phyloP scores from a whole-genome alignment of 2,329 filamentous ascomycete species.

The Penicillium verrucosum region DNA sequence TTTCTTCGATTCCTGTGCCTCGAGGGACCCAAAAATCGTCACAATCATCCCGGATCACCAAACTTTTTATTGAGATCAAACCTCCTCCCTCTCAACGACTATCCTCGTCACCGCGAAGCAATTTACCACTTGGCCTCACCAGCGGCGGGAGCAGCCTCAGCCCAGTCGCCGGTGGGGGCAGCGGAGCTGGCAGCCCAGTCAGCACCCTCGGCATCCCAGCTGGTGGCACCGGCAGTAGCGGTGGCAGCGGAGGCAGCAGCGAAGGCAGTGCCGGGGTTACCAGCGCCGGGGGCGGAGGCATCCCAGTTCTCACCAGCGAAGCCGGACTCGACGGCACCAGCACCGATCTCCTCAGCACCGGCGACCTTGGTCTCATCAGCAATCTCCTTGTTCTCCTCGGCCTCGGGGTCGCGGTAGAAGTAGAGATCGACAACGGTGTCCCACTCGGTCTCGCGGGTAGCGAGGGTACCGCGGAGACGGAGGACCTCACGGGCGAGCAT shows the following conservation, averaged over 20 bases:
- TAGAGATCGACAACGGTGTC: conserved; percentile 99
- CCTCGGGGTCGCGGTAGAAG: conserved; percentile 99
- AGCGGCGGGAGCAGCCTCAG: conserved; percentile 34
- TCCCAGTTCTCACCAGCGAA: conserved; percentile 84
- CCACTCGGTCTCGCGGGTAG: conserved; percentile 94
- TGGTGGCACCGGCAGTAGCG: conserved; percentile 54
- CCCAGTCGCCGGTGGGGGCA: conserved; percentile 40
- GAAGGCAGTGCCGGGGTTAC: conserved; percentile 62
- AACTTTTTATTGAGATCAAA: conserved; percentile 24
- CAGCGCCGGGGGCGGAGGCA: conserved; percentile 61
- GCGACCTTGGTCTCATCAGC: conserved; percentile 79
- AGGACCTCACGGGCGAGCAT: conserved; percentile 99
- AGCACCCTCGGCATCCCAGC: conserved; percentile 59
- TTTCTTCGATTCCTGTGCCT: conserved; percentile 17
- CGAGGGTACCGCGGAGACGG: conserved; percentile 94
- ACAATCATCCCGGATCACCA: conserved; percentile 27
- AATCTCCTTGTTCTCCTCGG: conserved; percentile 96
- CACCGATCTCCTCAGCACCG: conserved; percentile 78
- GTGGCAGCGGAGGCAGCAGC: conserved; percentile 64
- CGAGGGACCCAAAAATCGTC: conserved; percentile 13
- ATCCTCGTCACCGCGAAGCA: conserved; percentile 25
- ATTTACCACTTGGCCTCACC: conserved; percentile 43
- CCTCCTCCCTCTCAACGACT: conserved; percentile 30
- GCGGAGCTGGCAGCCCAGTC: conserved; percentile 53
- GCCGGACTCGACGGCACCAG: conserved; percentile 73